phyloP scores from a whole-genome alignment of 2,329 filamentous ascomycete species.

The Sordariomycetes sp. region DNA sequence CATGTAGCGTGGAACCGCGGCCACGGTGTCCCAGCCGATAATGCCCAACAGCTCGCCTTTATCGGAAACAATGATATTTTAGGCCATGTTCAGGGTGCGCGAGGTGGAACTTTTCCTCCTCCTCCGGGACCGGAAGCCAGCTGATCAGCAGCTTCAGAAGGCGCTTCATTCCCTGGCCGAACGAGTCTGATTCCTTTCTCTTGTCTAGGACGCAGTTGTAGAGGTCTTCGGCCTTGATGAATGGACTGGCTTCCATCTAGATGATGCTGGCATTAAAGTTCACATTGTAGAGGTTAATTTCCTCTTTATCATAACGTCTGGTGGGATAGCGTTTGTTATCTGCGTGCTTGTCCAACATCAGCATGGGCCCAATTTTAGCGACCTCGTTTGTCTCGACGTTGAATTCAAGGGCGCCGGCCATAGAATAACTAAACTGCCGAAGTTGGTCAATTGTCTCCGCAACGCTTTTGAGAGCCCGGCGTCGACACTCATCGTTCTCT shows the following conservation, averaged over 20 bases:
- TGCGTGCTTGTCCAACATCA: not conserved
- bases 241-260: not conserved
- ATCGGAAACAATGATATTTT: conserved; percentile 16
- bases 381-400: conserved; percentile 1
- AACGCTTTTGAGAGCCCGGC: conserved; percentile 8
- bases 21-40: conserved; percentile 16
- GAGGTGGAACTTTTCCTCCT: conserved; percentile 10
- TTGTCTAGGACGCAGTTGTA: not conserved
- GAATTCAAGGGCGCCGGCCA: not conserved
- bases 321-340: conserved; percentile 6
- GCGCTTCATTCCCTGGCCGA: not conserved
- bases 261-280: not conserved
- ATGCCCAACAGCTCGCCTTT: conserved; percentile 13
- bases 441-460: conserved; percentile 11
- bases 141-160: not conserved
- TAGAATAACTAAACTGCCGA: conserved; percentile 8
- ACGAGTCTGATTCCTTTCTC: not conserved
- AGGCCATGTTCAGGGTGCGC: conserved; percentile 15
- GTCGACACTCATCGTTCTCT: not conserved
- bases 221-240: not conserved
- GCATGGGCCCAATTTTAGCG: not conserved
- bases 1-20: conserved; percentile 10
- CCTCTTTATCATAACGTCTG: too few relatives aligned
- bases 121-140: conserved; percentile 4
- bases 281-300: too few relatives aligned